Base-by-base conservation (phyloP, 805 yeast species). In the Candida chauliodis region DNA sequence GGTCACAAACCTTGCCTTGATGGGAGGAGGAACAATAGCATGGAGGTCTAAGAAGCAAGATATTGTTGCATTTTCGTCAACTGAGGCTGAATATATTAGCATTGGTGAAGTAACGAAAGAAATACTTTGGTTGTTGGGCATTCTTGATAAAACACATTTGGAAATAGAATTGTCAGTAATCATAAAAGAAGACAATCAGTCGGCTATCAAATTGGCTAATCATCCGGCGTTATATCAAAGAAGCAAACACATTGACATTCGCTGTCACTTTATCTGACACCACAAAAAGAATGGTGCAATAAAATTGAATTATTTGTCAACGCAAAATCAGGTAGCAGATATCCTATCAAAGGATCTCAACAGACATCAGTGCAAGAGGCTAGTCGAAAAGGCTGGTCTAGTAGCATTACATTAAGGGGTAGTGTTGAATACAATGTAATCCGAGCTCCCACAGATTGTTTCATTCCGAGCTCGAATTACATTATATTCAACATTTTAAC, bases 51-150 rank as follows among this genome's bases (percentile, higher is more conserved):
- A 27, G 30, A 27, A n/a, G 19, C 30, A 15, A 27, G 19, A 17
- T 14, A 27, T 27, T 17, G 30, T 27, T 14, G 15, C 8, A 27
- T 15, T 27, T 8, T 19, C 8, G 30, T 8, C 19, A 14, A 27
- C 30, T 27, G 17, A 27, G 10, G 30, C 30, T 7, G 30, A 27
- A 27, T 27, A 27, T n/a, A 19, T 27, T n/a, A 10, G 30, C 4
- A 27, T 27, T 16, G 30, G 30, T 27, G 32, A 15, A 29, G 11
- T 15, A 17, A 17, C 10, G n/a, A 27, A 27, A 15, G 18, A 27
- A 27, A 27, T 16, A 5, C 13, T 14, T 9, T 26, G 29, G 13
- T 14, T 26, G 16, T 7, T 26, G 15, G 8, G 19, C 14, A 27
- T 27, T 5, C 15, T n/a, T 8, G 15, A 27, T 27, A 19, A 25